Base-by-base conservation (phyloP, 495 filamentous ascomycete species). In the Hypoxylon rickii region DNA sequence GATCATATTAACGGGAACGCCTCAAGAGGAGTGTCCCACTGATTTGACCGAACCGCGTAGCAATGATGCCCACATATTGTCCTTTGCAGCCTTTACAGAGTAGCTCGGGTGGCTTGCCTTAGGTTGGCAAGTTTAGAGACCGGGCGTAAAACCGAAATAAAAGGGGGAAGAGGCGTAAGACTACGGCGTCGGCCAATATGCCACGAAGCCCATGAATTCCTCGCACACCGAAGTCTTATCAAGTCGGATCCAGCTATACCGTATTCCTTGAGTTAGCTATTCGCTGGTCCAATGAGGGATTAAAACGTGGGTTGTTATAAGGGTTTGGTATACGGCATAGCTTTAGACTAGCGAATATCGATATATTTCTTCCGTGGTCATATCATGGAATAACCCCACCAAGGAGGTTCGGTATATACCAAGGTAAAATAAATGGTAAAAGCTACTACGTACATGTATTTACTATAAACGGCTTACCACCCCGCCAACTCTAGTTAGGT, bases 1-100 rank as follows among this genome's bases (percentile, higher is more conserved):
- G 10, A 29, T 10, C 10, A 29, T 29, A 29, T 10, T 29, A 29
- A 29, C 10, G 10, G 24, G 10, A n/a, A n/a, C n/a, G n/a, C n/a
- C n/a, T n/a, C n/a, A n/a, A n/a, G n/a, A n/a, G 43, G 39, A 53
- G 54, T 45, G 44, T 49, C 46, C 58, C 49, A 49, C 55, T 58
- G 44, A 43, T 49, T 7, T 31, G 39, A 48, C 42, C 33, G 10
- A 29, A n/a, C n/a, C n/a, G n/a, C n/a, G n/a, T n/a, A n/a, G n/a
- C n/a, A n/a, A n/a, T n/a, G n/a, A n/a, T n/a, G n/a, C n/a, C n/a
- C n/a, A n/a, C n/a, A n/a, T n/a, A n/a, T n/a, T n/a, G n/a, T n/a
- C n/a, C n/a, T n/a, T n/a, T n/a, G n/a, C n/a, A n/a, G n/a, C n/a
- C 16, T 26, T 41, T 21, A 44, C 8, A 39, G 20, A 40, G 26